phyloP scores from a whole-genome alignment of 257 asterid genomes.

The Catharanthus roseus region DNA sequence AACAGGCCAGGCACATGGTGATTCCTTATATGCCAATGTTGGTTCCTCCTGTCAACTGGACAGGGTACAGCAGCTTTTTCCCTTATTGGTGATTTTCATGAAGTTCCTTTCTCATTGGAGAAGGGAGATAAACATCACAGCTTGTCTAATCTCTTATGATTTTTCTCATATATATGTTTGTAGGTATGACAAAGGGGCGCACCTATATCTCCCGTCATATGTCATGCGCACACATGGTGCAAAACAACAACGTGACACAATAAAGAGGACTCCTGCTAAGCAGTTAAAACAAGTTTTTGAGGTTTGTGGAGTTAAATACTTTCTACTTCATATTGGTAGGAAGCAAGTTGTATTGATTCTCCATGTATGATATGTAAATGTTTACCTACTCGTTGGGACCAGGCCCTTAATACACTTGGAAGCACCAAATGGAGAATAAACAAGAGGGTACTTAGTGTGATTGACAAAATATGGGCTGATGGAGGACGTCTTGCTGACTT shows the following conservation, averaged over 20 bases:
- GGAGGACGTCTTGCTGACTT: constrained; percentile 84
- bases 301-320: constrained; percentile 40
- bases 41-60: constrained; percentile 91
- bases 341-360: not conserved
- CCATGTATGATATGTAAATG: not conserved
- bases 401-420: constrained; percentile 98
- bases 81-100: constrained; percentile 3
- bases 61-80: constrained; percentile 48
- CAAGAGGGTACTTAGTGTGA: constrained; percentile 64
- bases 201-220: constrained; percentile 76
- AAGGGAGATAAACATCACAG: not conserved
- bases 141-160: not conserved
- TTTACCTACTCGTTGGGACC: constrained; percentile 13
- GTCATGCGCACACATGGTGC: constrained; percentile 98
- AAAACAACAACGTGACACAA: constrained; percentile 81
- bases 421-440: constrained; percentile 90
- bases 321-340: constrained; percentile 11
- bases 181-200: constrained; percentile 92
- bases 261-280: constrained; percentile 56
- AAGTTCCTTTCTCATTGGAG: not conserved
- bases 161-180: constrained; percentile 15
- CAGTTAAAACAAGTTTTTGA: constrained; percentile 73
- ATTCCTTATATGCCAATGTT: constrained; percentile 98
- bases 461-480: constrained; percentile 88
- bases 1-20: constrained; percentile 94